Evolutionary conservation across 139 green algal genomes (phyloP).

Genomic region (Chlorella ohadii): DNA sequence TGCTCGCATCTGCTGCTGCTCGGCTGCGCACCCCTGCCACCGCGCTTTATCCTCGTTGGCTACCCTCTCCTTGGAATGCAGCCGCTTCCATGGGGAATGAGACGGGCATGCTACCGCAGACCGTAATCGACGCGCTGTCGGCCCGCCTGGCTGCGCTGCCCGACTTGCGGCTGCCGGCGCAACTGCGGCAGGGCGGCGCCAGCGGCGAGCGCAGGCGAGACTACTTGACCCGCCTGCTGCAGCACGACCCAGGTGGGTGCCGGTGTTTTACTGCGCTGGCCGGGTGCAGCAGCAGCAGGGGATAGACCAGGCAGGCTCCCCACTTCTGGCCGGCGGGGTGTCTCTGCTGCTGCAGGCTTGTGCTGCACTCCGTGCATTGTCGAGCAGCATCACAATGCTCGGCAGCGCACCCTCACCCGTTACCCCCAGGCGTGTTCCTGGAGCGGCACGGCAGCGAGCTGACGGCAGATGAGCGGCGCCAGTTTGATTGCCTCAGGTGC

Average conservation of each 20-base stretch:
- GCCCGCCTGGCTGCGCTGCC: slow-evolving; percentile 22
- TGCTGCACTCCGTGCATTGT: neutral
- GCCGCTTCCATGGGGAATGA: slow-evolving; percentile 12
- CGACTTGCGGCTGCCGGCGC: slow-evolving; percentile 31
- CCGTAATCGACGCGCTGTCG: slow-evolving; percentile 10
- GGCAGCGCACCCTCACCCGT: too few species aligned
- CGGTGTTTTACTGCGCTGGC: neutral
- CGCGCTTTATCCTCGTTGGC: too few species aligned
- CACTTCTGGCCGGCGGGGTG: too few species aligned
- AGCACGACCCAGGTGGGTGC: slow-evolving; percentile 45
- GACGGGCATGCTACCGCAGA: neutral
- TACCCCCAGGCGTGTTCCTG: slow-evolving; percentile 53
- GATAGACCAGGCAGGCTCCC: too few species aligned
- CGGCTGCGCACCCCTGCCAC: neutral
- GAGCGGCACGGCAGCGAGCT: slow-evolving; percentile 54
- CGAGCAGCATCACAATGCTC: too few species aligned
- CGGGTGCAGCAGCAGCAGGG: too few species aligned
- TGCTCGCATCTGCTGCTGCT: neutral
- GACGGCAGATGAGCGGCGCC: slow-evolving; percentile 32
- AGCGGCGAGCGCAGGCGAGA: neutral
- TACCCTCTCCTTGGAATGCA: neutral
- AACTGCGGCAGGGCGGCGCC: slow-evolving; percentile 3
- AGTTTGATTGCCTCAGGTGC: slow-evolving; percentile 51
- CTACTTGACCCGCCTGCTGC: slow-evolving; percentile 55
- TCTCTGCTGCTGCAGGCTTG: too few species aligned